Conservation (phyloP, 2,329 filamentous ascomycete species). For the Sclerotinia borealis region DNA sequence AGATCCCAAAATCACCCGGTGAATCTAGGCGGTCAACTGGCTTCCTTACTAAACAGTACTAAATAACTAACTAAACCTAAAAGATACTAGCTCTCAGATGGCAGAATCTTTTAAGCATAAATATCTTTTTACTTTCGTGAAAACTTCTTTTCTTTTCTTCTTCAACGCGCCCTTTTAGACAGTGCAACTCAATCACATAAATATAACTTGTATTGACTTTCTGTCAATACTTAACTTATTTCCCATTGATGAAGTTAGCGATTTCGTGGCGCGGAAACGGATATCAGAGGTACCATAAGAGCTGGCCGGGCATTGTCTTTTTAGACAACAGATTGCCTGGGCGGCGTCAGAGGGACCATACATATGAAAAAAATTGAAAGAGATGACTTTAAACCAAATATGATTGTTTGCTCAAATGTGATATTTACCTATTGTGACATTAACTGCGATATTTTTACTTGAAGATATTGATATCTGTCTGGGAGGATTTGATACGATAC, state of each 20-base stretch:
- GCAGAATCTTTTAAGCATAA: conserved; percentile 2
- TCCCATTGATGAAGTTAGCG: conserved; percentile 56
- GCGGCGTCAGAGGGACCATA: conserved; percentile 80
- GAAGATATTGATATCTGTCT: neutral
- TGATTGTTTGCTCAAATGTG: neutral
- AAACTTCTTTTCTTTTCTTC: conserved; percentile 31
- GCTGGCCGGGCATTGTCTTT: conserved; percentile 46
- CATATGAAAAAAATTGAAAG: conserved; percentile 39
- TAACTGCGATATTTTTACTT: no score
- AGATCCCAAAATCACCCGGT: conserved; percentile 3
- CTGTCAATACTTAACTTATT: conserved; percentile 55
- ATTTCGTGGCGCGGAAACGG: conserved; percentile 54
- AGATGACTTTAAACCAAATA: neutral
- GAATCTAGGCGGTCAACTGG: conserved; percentile 1
- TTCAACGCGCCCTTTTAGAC: conserved; percentile 72
- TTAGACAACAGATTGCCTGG: conserved; percentile 53
- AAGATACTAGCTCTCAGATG: neutral
- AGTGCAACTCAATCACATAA: conserved; percentile 69
- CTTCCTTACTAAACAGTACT: neutral
- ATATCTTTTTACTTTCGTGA: conserved; percentile 3
- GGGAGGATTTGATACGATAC: neutral
- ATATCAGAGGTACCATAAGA: conserved; percentile 49
- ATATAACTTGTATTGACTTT: conserved; percentile 56
- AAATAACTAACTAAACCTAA: neutral
- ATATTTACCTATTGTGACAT: no score